Evolutionary conservation across 2,329 filamentous ascomycete species (phyloP).

Genomic region (Pseudogymnoascus sp.): DNA sequence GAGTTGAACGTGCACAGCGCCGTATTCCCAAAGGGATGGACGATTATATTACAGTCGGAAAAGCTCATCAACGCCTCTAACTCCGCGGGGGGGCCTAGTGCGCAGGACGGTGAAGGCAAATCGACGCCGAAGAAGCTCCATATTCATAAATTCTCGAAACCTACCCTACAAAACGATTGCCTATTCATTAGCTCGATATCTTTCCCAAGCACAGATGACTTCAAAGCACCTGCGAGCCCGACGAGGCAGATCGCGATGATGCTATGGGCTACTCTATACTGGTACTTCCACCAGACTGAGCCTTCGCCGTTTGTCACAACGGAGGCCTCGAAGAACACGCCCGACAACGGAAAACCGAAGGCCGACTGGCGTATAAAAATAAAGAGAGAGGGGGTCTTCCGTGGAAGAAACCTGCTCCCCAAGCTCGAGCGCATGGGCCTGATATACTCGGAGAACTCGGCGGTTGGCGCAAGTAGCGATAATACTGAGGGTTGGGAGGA

Average conservation of each 20-base stretch:
- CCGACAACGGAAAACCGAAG: constrained; percentile 61
- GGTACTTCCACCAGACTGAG: constrained; percentile 89
- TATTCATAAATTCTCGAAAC: constrained; percentile 60
- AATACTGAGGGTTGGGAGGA: constrained; percentile 59
- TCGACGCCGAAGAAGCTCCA: constrained; percentile 30
- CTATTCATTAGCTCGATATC: constrained; percentile 91
- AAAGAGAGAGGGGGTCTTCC: constrained; percentile 79
- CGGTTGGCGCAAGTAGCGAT: constrained; percentile 58
- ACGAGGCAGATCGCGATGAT: constrained; percentile 93
- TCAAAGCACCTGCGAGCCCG: constrained; percentile 69
- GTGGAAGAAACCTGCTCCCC: constrained; percentile 63
- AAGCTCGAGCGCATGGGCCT: constrained; percentile 93
- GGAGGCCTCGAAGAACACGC: constrained; percentile 56
- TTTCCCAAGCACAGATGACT: constrained; percentile 71
- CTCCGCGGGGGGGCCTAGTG: constrained; percentile 26
- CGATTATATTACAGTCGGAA: constrained; percentile 72
- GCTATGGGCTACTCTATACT: constrained; percentile 89
- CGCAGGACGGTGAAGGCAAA: constrained; percentile 7
- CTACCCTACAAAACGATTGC: constrained; percentile 70
- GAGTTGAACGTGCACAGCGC: constrained; percentile 61
- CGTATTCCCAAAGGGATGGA: constrained; percentile 81
- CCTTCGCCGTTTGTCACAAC: constrained; percentile 59
- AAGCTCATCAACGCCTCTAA: constrained; percentile 26
- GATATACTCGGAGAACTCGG: constrained; percentile 66
- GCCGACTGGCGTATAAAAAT: constrained; percentile 85